phyloP scores from a whole-genome alignment of 1,284 basidiomycete species.

The Fomitopsis palustris region DNA sequence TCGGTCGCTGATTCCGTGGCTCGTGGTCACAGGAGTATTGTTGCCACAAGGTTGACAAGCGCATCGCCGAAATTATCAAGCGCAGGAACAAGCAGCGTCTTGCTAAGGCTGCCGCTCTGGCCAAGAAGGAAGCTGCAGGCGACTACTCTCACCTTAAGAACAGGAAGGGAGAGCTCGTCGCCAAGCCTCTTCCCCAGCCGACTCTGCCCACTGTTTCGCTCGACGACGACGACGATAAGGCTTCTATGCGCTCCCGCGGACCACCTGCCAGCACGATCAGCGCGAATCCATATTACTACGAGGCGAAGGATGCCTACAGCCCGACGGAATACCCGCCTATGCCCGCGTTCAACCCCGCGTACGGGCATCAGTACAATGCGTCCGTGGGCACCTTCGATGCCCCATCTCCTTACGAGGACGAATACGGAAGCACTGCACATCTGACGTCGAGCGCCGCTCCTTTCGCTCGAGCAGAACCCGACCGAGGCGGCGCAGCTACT shows the following conservation, averaged over 20 bases:
- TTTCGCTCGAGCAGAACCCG: slow-evolving; percentile 34
- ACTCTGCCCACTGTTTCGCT: slow-evolving; percentile 91
- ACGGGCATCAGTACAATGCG: slow-evolving; percentile 51
- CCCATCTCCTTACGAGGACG: slow-evolving; percentile 55
- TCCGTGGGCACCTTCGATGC: slow-evolving; percentile 56
- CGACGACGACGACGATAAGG: slow-evolving; percentile 74
- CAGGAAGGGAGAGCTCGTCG: slow-evolving; percentile 85
- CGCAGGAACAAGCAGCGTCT: slow-evolving; percentile 87
- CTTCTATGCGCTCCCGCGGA: slow-evolving; percentile 55
- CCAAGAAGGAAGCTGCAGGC: slow-evolving; percentile 87
- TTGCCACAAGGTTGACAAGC: slow-evolving; percentile 99
- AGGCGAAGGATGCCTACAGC: slow-evolving; percentile 43
- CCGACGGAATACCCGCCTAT: slow-evolving; percentile 50
- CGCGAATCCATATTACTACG: slow-evolving; percentile 51
- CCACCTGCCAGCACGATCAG: slow-evolving; percentile 51
- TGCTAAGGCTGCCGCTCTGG: slow-evolving; percentile 77
- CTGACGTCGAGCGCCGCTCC: slow-evolving; percentile 54
- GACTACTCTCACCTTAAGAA: slow-evolving; percentile 92
- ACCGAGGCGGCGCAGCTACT: slow-evolving; percentile 7
- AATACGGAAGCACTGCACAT: slow-evolving; percentile 58
- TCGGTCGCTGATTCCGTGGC: neutral
- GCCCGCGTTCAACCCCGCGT: slow-evolving; percentile 39
- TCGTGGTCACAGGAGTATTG: slow-evolving; percentile 77
- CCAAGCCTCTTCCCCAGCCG: slow-evolving; percentile 87
- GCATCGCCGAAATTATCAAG: slow-evolving; percentile 92